These are phyloP conservation scores for Penicillium diatomitis DNA, from an alignment of 495 filamentous ascomycete genomes.

Conservation along the genomic window DNA sequence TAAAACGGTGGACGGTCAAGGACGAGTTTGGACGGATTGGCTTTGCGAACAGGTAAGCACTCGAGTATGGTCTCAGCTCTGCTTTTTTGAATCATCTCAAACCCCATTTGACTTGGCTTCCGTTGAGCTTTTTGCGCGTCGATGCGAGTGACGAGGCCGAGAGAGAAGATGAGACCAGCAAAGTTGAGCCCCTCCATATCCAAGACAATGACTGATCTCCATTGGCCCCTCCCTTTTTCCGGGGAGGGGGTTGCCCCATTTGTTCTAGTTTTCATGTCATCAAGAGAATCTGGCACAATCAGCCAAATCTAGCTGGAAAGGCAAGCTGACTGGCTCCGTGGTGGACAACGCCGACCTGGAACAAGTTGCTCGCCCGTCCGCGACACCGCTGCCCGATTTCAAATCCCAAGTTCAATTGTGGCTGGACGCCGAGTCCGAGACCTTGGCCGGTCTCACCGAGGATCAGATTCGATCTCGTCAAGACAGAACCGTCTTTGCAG, in stretches of 20 bases:
- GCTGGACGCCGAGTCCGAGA: constrained; percentile 24
- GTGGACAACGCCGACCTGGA: constrained; percentile 30
- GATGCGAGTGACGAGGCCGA: too few relatives aligned
- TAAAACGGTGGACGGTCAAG: constrained; percentile 26
- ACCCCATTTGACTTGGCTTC: too few relatives aligned
- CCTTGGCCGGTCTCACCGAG: constrained; percentile 11
- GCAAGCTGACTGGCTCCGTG: constrained; percentile 29
- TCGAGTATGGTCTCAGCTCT: too few relatives aligned
- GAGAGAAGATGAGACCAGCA: too few relatives aligned
- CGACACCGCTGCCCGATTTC: constrained; percentile 29
- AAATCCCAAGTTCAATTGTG: constrained; percentile 35
- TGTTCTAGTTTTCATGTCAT: constrained; percentile 32
- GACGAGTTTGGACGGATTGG: constrained; percentile 37
- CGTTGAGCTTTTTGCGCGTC: too few relatives aligned
- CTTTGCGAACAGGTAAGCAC: constrained; percentile 33
- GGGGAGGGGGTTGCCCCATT: background rate
- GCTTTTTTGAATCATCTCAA: too few relatives aligned
- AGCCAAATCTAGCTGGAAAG: constrained; percentile 16
- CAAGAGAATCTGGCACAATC: constrained; percentile 39
- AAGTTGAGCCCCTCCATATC: too few relatives aligned
- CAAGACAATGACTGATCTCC: too few relatives aligned
- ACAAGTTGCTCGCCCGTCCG: constrained; percentile 16
- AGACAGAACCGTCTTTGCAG: constrained; percentile 28
- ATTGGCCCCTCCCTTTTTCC: background rate
- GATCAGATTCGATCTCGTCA: constrained; percentile 16